These are phyloP conservation scores for Melanomma pulvis-pyrius DNA, from an alignment of 495 filamentous ascomycete species.

Conservation along the genomic window DNA sequence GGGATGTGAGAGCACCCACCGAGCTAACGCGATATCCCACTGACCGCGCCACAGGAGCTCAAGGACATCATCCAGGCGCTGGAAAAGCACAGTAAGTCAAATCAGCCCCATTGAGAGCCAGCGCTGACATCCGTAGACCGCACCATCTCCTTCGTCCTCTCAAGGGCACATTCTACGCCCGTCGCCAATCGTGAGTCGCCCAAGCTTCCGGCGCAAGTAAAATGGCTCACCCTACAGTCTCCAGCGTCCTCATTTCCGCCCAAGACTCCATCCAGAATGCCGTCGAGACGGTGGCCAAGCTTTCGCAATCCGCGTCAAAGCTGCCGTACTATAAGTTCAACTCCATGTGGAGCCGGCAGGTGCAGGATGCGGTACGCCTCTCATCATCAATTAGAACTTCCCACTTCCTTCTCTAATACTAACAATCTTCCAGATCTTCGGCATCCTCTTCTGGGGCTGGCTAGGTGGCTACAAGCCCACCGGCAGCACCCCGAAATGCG, in stretches of 20 bases:
- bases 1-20: slow-evolving; percentile 62
- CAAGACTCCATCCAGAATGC: slow-evolving; percentile 61
- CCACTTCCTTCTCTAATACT: neutral
- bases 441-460: slow-evolving; percentile 75
- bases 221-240: slow-evolving; percentile 39
- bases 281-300: slow-evolving; percentile 57
- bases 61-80: slow-evolving; percentile 77
- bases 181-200: slow-evolving; percentile 67
- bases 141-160: slow-evolving; percentile 75
- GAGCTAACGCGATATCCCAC: slow-evolving; percentile 17
- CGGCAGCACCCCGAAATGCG: slow-evolving; percentile 49
- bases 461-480: slow-evolving; percentile 63
- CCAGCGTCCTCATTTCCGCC: slow-evolving; percentile 55
- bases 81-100: slow-evolving; percentile 65
- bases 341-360: slow-evolving; percentile 74
- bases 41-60: slow-evolving; percentile 58
- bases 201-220: slow-evolving; percentile 1
- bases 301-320: slow-evolving; percentile 71
- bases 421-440: slow-evolving; percentile 48
- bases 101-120: neutral
- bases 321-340: slow-evolving; percentile 98
- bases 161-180: slow-evolving; percentile 86
- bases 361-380: slow-evolving; percentile 74
- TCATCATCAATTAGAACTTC: too few species aligned
- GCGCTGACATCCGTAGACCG: slow-evolving; percentile 51